A percentile compares a stretch with the other conserved stretches of the same genome.
These are phyloP conservation scores for Penicillium lagena DNA, from an alignment of 495 filamentous ascomycete species.

Conservation along the genomic window DNA sequence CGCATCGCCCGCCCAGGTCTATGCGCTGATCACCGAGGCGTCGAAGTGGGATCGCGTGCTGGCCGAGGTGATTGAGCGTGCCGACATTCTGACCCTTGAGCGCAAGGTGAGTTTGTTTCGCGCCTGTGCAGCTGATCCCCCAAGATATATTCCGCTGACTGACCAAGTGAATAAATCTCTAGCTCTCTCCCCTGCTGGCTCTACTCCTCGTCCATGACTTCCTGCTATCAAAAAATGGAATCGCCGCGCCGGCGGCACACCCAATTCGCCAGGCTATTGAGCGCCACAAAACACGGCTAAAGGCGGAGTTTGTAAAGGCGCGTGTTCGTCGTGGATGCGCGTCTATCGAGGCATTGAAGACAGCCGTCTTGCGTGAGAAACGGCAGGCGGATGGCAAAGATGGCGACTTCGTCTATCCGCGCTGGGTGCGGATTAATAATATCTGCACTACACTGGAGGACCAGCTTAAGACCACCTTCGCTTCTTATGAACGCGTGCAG, in stretches of 20 bases:
- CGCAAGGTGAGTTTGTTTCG: conserved; percentile 57
- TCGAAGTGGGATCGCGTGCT: conserved; percentile 85
- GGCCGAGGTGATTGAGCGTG: conserved; percentile 75
- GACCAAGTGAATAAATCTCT: conserved; percentile 27
- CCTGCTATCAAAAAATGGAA: conserved; percentile 70
- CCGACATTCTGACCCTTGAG: conserved; percentile 65
- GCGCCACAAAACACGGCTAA: conserved; percentile 73
- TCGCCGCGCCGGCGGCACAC: conserved; percentile 70
- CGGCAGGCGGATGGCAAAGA: conserved; percentile 11
- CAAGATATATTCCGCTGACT: conserved; percentile 28
- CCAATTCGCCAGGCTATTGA: conserved; percentile 68
- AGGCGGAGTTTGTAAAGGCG: conserved; percentile 73
- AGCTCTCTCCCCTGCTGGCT: conserved; percentile 77
- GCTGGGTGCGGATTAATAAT: conserved; percentile 87
- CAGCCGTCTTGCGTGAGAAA: conserved; percentile 41
- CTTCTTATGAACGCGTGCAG: conserved; percentile 43
- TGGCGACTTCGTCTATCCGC: conserved; percentile 47
- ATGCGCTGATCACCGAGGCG: conserved; percentile 76
- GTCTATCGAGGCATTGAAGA: conserved; percentile 56
- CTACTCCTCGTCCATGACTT: conserved; percentile 84
- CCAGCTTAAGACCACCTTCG: conserved; percentile 65
- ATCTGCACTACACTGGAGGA: conserved; percentile 62
- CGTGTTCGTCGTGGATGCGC: conserved; percentile 64
- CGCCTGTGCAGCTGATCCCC: neutral
- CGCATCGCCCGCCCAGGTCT: conserved; percentile 73